phyloP scores from a whole-genome alignment of 768 basidiomycete genomes.

The Coprinellus micaceus region DNA sequence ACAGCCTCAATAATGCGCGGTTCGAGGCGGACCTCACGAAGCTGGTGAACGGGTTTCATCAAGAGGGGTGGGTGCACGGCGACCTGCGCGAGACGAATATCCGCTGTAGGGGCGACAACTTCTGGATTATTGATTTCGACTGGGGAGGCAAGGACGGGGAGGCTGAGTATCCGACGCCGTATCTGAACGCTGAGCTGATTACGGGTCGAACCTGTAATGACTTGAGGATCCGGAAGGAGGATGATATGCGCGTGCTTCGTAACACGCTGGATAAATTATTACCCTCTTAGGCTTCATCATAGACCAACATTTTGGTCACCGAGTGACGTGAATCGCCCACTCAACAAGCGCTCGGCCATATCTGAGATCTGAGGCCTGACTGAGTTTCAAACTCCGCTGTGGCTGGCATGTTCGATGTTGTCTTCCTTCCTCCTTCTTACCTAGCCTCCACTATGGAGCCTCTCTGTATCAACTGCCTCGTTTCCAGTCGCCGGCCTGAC shows the following conservation, averaged over 20 bases:
- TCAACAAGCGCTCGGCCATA: too few species aligned
- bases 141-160: constrained; percentile 15
- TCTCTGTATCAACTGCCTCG: background rate
- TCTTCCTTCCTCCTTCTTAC: background rate
- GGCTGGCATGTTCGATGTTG: too few species aligned
- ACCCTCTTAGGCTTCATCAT: background rate
- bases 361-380: too few species aligned
- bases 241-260: constrained; percentile 10
- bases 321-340: too few species aligned
- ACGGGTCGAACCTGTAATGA: constrained; percentile 3
- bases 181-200: constrained; percentile 10
- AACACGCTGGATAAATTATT: background rate
- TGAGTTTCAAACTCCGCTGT: too few species aligned
- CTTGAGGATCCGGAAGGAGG: constrained; percentile 13
- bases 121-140: constrained; percentile 15
- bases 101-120: background rate
- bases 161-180: constrained; percentile 11
- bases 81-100: constrained; percentile 9
- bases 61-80: constrained; percentile 2
- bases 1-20: background rate
- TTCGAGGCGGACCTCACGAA: background rate
- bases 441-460: background rate
- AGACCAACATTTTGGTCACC: background rate
- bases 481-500: background rate
- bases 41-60: background rate